Base-by-base conservation (phyloP, 2,329 filamentous ascomycete genomes). In the Orbilia javanica region DNA sequence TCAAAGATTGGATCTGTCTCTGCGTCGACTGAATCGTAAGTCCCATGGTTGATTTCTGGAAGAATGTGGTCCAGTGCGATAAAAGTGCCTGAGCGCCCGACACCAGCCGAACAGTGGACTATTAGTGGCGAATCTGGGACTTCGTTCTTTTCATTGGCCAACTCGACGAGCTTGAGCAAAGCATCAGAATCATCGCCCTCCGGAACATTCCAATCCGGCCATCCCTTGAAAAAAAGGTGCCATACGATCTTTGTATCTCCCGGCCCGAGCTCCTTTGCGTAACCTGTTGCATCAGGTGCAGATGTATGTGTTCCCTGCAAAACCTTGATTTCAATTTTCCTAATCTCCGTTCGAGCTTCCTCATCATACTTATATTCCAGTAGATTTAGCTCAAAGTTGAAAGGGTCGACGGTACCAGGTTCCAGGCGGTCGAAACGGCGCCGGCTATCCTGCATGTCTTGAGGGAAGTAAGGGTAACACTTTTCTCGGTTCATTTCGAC, bases 11-110 rank as follows among this genome's bases (percentile, higher is more conserved):
- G 88, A 82, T 97, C 94, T 27, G 84, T 82, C 10, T 86, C 84
- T 8, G 86, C 84, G 27, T 60, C 55, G 4, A 60, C 34, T 7
- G 85, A 80, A 31, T 82, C 78, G 20, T 97, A 85, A 22, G 90
- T 87, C 62, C 94, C 95, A 4, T 90, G 88, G 27, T 93, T 90
- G 8, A 98, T 87, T 84, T 97, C 93, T 39, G 90, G 88, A 79
- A 97, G 87, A 27, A 99, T 88, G 84, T 96, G 93, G 84, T 98
- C 96, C n/a, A 99, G 88, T 1, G 93, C 92, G 82, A 99, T 97
- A 83, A 98, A 99, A 0, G 96, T 98, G 36, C 96, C 96, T 6
- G 93, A 97, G 69, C 96, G 90, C 11, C 96, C 96, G 13, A 99
- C 95, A 44, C 96, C 96, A 6, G 96, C 96, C 82, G 93, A 97